phyloP scores from a whole-genome alignment of 163 green algal species.

The Chlamydomonas reinhardtii region DNA sequence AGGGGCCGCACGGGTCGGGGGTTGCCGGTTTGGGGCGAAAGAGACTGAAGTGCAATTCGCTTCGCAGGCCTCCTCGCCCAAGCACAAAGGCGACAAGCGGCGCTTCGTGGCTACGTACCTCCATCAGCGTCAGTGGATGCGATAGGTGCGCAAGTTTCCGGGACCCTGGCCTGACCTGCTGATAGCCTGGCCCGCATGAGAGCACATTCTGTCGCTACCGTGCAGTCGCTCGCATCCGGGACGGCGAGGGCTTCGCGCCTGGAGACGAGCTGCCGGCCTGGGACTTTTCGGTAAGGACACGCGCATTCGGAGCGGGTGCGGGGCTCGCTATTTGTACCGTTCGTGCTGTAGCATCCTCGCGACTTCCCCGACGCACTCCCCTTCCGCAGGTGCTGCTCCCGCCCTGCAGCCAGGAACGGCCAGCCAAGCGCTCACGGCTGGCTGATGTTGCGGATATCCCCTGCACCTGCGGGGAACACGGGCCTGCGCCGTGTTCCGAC shows the following conservation, averaged over 20 bases:
- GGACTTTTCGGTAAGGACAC: constrained; percentile 29
- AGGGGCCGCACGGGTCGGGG: too few species aligned
- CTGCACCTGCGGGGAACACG: too few species aligned
- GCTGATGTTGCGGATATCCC: too few species aligned
- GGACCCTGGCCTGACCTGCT: not conserved
- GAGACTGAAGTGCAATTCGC: too few species aligned
- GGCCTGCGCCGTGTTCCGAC: too few species aligned
- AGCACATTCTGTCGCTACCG: constrained; percentile 4
- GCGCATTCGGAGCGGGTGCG: not conserved
- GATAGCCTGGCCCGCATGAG: not conserved
- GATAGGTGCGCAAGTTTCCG: constrained; percentile 12
- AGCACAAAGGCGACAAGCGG: constrained; percentile 15
- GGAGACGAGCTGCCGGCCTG: constrained; percentile 21
- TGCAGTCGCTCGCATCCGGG: constrained; percentile 44
- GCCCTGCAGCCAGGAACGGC: not conserved
- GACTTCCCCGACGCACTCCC: not conserved
- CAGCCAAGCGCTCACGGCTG: not conserved
- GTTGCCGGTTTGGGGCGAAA: not conserved
- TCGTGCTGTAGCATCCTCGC: constrained; percentile 29
- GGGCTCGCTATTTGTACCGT: not conserved
- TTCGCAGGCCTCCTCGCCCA: too few species aligned
- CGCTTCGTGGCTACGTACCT: constrained; percentile 34
- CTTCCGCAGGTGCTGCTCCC: constrained; percentile 3
- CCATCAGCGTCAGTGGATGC: constrained; percentile 12
- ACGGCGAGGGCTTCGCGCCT: constrained; percentile 37